Conservation (phyloP, 495 filamentous ascomycete genomes). For the Mycothermus thermophilus region DNA sequence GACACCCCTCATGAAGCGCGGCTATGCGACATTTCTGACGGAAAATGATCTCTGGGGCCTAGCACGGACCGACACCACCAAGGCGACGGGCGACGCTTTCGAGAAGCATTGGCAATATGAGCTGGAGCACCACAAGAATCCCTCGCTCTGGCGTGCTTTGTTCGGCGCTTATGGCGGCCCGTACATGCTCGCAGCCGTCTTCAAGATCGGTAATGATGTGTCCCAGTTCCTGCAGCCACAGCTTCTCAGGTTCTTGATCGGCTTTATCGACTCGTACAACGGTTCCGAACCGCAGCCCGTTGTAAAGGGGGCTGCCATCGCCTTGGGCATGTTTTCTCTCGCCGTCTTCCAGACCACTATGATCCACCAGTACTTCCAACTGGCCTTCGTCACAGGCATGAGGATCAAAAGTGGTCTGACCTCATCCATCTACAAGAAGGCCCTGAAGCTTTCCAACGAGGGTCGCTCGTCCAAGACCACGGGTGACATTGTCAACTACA, state of each 20-base stretch:
- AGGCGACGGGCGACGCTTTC: constrained; percentile 49
- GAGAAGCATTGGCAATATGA: constrained; percentile 66
- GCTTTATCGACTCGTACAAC: constrained; percentile 71
- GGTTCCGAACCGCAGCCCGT: constrained; percentile 55
- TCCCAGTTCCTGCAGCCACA: constrained; percentile 88
- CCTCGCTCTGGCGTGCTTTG: constrained; percentile 85
- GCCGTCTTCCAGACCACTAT: constrained; percentile 66
- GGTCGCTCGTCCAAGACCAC: constrained; percentile 82
- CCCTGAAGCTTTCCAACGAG: constrained; percentile 81
- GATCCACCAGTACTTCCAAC: constrained; percentile 90
- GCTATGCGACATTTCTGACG: constrained; percentile 81
- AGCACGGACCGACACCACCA: constrained; percentile 64
- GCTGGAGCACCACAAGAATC: constrained; percentile 52
- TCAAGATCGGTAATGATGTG: constrained; percentile 74
- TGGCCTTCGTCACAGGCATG: constrained; percentile 92
- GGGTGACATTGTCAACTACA: constrained; percentile 97
- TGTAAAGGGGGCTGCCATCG: constrained; percentile 74
- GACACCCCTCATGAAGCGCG: constrained; percentile 94
- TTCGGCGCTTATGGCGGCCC: constrained; percentile 74
- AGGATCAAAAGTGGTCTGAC: constrained; percentile 81
- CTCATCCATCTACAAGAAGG: constrained; percentile 83
- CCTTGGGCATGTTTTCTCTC: constrained; percentile 80
- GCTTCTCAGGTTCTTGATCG: constrained; percentile 69
- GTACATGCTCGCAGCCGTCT: constrained; percentile 63
- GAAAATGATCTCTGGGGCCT: constrained; percentile 97